Conservation (phyloP, 768 basidiomycete species). For the Tubosaeta sp. region DNA sequence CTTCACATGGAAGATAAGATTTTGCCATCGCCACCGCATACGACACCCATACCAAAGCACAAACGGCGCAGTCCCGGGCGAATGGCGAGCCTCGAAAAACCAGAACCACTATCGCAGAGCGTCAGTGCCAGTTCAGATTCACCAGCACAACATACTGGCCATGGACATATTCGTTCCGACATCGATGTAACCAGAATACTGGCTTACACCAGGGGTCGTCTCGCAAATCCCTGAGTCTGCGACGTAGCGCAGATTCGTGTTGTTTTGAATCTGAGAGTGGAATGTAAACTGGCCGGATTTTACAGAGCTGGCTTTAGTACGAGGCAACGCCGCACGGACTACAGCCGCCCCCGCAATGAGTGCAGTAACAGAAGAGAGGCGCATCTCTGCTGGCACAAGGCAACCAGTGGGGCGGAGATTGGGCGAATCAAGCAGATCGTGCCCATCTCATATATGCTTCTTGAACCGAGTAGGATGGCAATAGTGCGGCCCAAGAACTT, state of each 20-base stretch:
- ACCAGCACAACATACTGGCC: slow-evolving; percentile 31
- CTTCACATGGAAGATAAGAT: slow-evolving; percentile 22
- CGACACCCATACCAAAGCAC: slow-evolving; percentile 49
- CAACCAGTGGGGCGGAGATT: not conserved
- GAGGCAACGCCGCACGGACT: not conserved
- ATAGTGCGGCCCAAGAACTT: too few relatives aligned
- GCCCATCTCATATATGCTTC: not conserved
- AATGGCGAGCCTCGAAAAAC: slow-evolving; percentile 64
- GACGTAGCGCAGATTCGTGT: slow-evolving; percentile 44
- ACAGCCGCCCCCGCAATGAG: not conserved
- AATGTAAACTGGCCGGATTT: not conserved
- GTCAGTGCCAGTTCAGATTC: not conserved
- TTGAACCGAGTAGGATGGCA: not conserved
- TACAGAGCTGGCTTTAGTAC: not conserved
- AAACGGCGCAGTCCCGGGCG: slow-evolving; percentile 60
- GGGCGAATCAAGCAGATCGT: not conserved
- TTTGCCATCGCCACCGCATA: not conserved
- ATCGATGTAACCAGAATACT: slow-evolving; percentile 61
- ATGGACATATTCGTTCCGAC: slow-evolving; percentile 55
- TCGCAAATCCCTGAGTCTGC: slow-evolving; percentile 61
- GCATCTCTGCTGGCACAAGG: slow-evolving; percentile 13
- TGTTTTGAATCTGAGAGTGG: slow-evolving; percentile 16
- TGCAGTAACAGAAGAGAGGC: not conserved
- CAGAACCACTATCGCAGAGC: slow-evolving; percentile 55
- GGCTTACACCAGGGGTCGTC: slow-evolving; percentile 57